phyloP scores from a whole-genome alignment of 768 basidiomycete genomes.

The Tylopilus plumbeoviolaceoides region DNA sequence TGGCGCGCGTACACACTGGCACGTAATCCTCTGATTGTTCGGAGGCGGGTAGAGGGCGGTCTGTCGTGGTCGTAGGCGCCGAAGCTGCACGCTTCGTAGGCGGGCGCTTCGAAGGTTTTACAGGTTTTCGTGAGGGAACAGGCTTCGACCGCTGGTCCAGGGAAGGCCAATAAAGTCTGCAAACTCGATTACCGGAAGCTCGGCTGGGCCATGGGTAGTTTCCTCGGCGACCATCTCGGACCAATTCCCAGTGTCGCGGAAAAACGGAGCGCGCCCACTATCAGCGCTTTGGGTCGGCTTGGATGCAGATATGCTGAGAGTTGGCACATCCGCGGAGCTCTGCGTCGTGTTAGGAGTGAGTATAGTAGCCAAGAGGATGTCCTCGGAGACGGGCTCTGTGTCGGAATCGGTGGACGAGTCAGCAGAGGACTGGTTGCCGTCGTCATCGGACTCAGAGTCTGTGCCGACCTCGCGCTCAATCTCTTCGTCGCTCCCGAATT shows the following conservation, averaged over 20 bases:
- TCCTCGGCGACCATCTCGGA: slow-evolving; percentile 84
- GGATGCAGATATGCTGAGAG: slow-evolving; percentile 19
- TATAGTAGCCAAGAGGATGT: slow-evolving; percentile 46
- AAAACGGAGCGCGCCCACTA: slow-evolving; percentile 45
- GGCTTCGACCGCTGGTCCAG: slow-evolving; percentile 32
- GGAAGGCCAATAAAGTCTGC: slow-evolving; percentile 45
- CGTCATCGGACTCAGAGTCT: slow-evolving; percentile 60
- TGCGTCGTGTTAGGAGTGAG: slow-evolving; percentile 69
- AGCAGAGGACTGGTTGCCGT: slow-evolving; percentile 54
- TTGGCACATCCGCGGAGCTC: slow-evolving; percentile 45
- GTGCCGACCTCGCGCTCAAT: slow-evolving; percentile 66
- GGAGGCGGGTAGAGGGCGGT: slow-evolving; percentile 14
- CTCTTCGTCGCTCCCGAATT: slow-evolving; percentile 73
- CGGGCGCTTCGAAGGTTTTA: slow-evolving; percentile 39
- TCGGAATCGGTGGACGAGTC: slow-evolving; percentile 67
- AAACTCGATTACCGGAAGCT: slow-evolving; percentile 80
- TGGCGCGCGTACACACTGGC: too few species aligned
- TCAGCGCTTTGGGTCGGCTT: slow-evolving; percentile 27
- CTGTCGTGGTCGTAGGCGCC: slow-evolving; percentile 32
- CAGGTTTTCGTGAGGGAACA: slow-evolving; percentile 37
- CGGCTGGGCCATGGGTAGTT: slow-evolving; percentile 54
- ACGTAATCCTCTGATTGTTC: slow-evolving; percentile 16
- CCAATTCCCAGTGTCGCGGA: slow-evolving; percentile 58
- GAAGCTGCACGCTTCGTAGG: slow-evolving; percentile 32
- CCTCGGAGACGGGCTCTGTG: slow-evolving; percentile 66